Percentiles rank a stretch among this genome's conserved stretches.
Conservation (phyloP, 805 yeast species). For the Clavispora phyllophila region DNA sequence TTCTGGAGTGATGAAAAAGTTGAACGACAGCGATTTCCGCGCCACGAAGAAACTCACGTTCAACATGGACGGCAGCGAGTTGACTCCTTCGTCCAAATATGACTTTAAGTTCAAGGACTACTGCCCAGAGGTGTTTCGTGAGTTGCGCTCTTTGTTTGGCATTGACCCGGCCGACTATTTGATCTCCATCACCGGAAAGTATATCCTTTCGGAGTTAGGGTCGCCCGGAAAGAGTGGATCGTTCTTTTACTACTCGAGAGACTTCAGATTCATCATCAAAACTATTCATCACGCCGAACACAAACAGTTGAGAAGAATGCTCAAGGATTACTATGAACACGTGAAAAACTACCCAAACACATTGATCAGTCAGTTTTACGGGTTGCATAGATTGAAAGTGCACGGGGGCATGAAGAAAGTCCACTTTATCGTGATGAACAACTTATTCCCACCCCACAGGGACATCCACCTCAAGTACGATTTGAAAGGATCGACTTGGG, state of each 20-base stretch:
- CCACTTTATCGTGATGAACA: slow-evolving; percentile 94
- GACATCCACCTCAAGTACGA: slow-evolving; percentile 84
- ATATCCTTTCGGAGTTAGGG: slow-evolving; percentile 83
- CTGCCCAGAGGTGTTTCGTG: slow-evolving; percentile 90
- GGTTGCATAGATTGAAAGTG: slow-evolving; percentile 88
- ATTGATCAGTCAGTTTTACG: slow-evolving; percentile 90
- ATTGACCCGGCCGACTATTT: slow-evolving; percentile 95
- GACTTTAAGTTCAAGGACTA: slow-evolving; percentile 97
- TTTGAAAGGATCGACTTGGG: slow-evolving; percentile 88
- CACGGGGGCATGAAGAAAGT: slow-evolving; percentile 70
- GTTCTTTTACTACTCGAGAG: slow-evolving; percentile 90
- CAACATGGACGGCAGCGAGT: slow-evolving; percentile 79
- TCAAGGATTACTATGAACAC: slow-evolving; percentile 75
- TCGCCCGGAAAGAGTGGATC: slow-evolving; percentile 98
- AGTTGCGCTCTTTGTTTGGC: slow-evolving; percentile 71
- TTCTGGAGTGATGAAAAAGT: slow-evolving; percentile 74
- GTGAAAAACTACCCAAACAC: slow-evolving; percentile 84
- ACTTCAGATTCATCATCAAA: slow-evolving; percentile 89
- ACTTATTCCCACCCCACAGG: slow-evolving; percentile 88
- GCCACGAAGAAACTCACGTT: slow-evolving; percentile 77
- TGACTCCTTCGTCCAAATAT: slow-evolving; percentile 89
- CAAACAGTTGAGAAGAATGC: slow-evolving; percentile 65
- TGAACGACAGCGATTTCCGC: slow-evolving; percentile 66
- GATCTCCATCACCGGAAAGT: slow-evolving; percentile 87
- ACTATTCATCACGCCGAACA: slow-evolving; percentile 95